phyloP scores from a whole-genome alignment of 441 rosid genomes.

The Erodium trifolium region DNA sequence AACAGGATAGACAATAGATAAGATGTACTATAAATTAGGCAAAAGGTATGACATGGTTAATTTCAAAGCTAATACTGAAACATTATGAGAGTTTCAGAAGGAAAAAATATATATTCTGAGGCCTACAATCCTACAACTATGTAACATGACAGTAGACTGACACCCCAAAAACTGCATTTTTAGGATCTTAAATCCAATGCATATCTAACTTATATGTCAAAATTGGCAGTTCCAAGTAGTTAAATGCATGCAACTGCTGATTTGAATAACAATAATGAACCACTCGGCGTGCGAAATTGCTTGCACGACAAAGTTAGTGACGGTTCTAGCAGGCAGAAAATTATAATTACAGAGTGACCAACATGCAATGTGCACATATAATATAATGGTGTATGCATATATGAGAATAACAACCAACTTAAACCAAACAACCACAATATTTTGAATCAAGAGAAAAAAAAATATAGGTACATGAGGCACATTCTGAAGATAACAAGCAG shows the following conservation, averaged over 20 bases:
- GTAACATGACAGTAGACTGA: background rate
- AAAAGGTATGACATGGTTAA: too few species aligned
- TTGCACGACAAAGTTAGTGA: background rate
- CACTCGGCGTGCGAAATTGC: too few species aligned
- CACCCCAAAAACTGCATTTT: background rate
- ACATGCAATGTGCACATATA: background rate
- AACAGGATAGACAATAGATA: too few species aligned
- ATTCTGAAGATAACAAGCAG: slow-evolving; percentile 10
- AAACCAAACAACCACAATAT: background rate
- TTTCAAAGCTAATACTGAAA: background rate
- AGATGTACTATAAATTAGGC: too few species aligned
- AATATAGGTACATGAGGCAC: background rate
- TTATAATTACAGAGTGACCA: background rate
- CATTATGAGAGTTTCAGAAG: background rate
- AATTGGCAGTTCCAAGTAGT: background rate
- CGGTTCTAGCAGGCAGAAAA: background rate
- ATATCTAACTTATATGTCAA: too few species aligned
- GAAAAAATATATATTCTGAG: background rate
- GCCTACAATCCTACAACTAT: background rate
- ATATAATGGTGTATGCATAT: background rate
- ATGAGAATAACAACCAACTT: background rate
- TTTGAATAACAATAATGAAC: too few species aligned
- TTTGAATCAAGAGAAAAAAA: background rate
- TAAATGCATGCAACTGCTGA: too few species aligned
- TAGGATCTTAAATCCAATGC: background rate